phyloP scores from a whole-genome alignment of 129 eudicot genomes.

The Ambrosia artemisiifolia region DNA sequence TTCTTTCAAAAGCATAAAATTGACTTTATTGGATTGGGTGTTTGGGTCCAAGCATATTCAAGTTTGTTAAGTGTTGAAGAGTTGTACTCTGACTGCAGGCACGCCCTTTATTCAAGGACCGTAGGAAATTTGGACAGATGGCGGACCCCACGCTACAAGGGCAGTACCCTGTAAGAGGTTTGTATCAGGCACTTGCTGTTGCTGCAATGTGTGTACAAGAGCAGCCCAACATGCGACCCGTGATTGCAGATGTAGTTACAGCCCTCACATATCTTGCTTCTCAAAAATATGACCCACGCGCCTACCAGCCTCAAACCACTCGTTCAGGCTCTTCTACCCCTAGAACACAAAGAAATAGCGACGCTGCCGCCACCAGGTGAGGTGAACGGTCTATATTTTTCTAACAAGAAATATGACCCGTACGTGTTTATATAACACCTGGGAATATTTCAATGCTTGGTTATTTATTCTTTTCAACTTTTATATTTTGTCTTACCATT shows the following conservation, averaged over 20 bases:
- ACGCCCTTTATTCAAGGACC: conserved; percentile 82
- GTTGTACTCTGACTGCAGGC: conserved; percentile 43
- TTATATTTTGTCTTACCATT: conserved; percentile 24
- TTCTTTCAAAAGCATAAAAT: background rate
- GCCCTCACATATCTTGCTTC: conserved; percentile 93
- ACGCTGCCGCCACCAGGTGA: conserved; percentile 25
- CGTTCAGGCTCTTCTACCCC: conserved; percentile 70
- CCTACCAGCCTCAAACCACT: conserved; percentile 46
- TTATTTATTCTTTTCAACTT: conserved; percentile 41
- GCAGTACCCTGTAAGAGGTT: conserved; percentile 80
- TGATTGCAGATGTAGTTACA: conserved; percentile 91
- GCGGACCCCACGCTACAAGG: conserved; percentile 87
- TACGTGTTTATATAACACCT: conserved; percentile 28
- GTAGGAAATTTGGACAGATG: conserved; percentile 87
- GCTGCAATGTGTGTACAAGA: conserved; percentile 99
- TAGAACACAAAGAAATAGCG: conserved; percentile 48
- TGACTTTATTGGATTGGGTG: background rate
- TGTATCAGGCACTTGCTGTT: conserved; percentile 92
- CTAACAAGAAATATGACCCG: conserved; percentile 27
- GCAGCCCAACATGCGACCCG: conserved; percentile 88
- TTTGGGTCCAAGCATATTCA: background rate
- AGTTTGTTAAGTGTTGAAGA: background rate
- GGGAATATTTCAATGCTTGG: conserved; percentile 25
- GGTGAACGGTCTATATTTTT: background rate
- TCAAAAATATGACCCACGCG: conserved; percentile 63